Evolutionary conservation across 306 rosid genomes (phyloP), one percentile per base, ranked within the genome.

Genomic region (Corylus americana): DNA sequence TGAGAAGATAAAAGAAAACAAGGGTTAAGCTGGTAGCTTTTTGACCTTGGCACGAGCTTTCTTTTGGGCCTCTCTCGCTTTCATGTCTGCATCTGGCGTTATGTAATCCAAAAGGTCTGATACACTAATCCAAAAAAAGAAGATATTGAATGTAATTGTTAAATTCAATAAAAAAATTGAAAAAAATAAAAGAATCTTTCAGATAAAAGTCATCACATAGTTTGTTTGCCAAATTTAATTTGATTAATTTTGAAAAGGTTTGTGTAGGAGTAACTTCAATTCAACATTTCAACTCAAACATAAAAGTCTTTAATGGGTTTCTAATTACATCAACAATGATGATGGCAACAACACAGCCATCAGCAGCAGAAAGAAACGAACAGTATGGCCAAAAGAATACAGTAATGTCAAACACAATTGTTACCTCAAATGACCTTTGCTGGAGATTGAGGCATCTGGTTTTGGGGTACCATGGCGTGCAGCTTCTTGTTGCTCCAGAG

Each of bases 401-500:
- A 17, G 17, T 64, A 64, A 64, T 12, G 18, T 10, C 17, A 69
- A 55, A 44, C 68, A 68, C 13, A 20, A 55, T 18, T 20, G 16
- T 72, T 86, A 95, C 98, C 98, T 95, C 71, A 95, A 82, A 82
- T 95, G 98, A 80, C 98, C 98, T 79, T 95, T 95, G 90, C 98
- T 95, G 83, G 98, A 95, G 83, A 95, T 95, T 55, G 98, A 95
- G 73, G 98, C 98, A 87, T 95, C 98, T 78, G 98, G 96, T 85
- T 95, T 95, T 61, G 98, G 98, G 71, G 98, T 91, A 76, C 98
- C 98, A 72, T 91, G 93, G 29, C 98, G 92, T 42, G 98, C 98
- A 85, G 98, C 98, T 83, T 95, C 98, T 84, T 92, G 98, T 86
- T 95, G 98, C 90, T 95, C 98, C 58, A 95, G 76, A 87, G 98